These are phyloP conservation scores for Epichloe gansuensis DNA, from an alignment of 2,329 filamentous ascomycete species.

Conservation along the genomic window DNA sequence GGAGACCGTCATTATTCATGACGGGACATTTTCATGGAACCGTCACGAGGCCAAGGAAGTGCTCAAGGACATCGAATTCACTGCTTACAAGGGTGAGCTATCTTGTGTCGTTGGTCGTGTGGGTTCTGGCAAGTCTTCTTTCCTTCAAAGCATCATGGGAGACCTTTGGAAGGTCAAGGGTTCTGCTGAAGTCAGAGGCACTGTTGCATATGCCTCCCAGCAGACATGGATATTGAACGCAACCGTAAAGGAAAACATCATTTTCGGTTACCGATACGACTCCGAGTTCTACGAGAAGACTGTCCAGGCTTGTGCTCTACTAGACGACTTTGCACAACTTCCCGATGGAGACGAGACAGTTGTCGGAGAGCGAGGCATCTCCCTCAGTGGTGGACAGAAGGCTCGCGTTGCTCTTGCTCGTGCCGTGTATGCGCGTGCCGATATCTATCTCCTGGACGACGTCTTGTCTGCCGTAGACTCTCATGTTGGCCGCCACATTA, in stretches of 20 bases:
- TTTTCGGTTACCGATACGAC: conserved; percentile 92
- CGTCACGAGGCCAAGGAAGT: conserved; percentile 60
- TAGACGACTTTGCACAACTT: conserved; percentile 82
- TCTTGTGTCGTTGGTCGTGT: conserved; percentile 89
- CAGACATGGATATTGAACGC: conserved; percentile 96
- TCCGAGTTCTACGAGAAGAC: conserved; percentile 90
- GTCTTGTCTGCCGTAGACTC: conserved; percentile 95
- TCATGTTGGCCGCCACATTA: conserved; percentile 88
- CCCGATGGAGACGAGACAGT: conserved; percentile 95
- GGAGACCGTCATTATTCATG: conserved; percentile 70
- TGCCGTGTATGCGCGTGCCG: conserved; percentile 92
- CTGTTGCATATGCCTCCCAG: conserved; percentile 84
- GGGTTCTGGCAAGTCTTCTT: conserved; percentile 88
- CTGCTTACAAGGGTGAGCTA: conserved; percentile 82
- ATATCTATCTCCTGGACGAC: conserved; percentile 90
- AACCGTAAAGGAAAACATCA: conserved; percentile 90
- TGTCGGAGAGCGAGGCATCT: conserved; percentile 93
- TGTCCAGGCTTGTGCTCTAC: conserved; percentile 76
- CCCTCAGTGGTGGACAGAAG: conserved; percentile 90
- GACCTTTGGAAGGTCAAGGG: conserved; percentile 86
- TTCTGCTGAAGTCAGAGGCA: conserved; percentile 69
- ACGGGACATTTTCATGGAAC: conserved; percentile 92
- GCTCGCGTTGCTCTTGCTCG: conserved; percentile 83
- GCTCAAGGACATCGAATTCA: conserved; percentile 76
- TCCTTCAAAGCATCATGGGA: conserved; percentile 78